These are phyloP conservation scores for Colletotrichum lupini DNA, from an alignment of 2,329 filamentous ascomycete species.

Conservation along the genomic window DNA sequence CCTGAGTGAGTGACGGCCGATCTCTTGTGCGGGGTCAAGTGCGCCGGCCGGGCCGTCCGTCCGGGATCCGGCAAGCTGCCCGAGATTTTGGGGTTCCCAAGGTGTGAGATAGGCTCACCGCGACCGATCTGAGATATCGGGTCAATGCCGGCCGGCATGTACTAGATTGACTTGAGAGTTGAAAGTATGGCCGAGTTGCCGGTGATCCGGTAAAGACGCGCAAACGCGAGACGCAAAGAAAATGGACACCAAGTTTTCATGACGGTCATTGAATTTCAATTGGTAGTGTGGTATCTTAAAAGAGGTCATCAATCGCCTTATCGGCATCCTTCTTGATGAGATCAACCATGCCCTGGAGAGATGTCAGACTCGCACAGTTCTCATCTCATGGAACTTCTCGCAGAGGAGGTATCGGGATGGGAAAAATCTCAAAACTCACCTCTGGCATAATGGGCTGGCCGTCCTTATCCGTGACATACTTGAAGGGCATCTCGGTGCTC, in stretches of 20 bases:
- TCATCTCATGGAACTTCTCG: background rate
- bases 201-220: background rate
- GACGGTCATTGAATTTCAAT: slow-evolving; percentile 14
- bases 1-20: slow-evolving; percentile 6
- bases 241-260: background rate
- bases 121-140: background rate
- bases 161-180: background rate
- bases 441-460: slow-evolving; percentile 91
- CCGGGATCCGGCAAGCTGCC: background rate
- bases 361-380: slow-evolving; percentile 37
- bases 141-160: background rate
- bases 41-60: background rate
- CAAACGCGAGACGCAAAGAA: background rate
- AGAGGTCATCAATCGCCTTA: slow-evolving; percentile 88
- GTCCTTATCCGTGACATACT: slow-evolving; percentile 83
- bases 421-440: slow-evolving; percentile 59
- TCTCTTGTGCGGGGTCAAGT: slow-evolving; percentile 29
- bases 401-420: background rate
- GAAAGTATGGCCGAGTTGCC: background rate
- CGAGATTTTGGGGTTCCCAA: background rate
- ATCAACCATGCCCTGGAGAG: slow-evolving; percentile 86
- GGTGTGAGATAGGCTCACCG: background rate
- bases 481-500: slow-evolving; percentile 97
- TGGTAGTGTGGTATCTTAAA: slow-evolving; percentile 57
- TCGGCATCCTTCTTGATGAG: slow-evolving; percentile 94